Conservation (phyloP, 768 basidiomycete genomes). For the Podaxis sp. region DNA sequence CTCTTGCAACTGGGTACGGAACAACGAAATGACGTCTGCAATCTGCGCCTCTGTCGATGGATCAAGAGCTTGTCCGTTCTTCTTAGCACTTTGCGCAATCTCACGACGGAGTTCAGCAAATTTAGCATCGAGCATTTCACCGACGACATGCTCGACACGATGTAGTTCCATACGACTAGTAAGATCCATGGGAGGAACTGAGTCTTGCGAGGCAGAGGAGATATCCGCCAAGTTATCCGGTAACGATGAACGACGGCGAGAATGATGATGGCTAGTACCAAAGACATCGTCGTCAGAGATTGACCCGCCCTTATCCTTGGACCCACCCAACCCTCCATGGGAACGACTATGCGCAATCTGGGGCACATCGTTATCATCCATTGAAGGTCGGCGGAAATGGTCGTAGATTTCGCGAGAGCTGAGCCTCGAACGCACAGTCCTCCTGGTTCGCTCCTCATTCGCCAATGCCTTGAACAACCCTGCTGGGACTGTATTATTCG, state of each 20-base stretch:
- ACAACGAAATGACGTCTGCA: slow-evolving; percentile 63
- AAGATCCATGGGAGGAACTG: slow-evolving; percentile 44
- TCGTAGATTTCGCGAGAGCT: slow-evolving; percentile 75
- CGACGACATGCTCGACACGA: slow-evolving; percentile 60
- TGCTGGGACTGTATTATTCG: slow-evolving; percentile 74
- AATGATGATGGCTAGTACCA: slow-evolving; percentile 30
- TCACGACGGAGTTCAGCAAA: slow-evolving; percentile 51
- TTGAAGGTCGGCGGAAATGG: slow-evolving; percentile 64
- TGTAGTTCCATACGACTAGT: slow-evolving; percentile 59
- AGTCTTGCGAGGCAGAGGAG: slow-evolving; percentile 44
- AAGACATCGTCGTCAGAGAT: slow-evolving; percentile 36
- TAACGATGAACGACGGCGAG: slow-evolving; percentile 56
- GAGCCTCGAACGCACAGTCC: slow-evolving; percentile 73
- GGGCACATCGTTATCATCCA: slow-evolving; percentile 74
- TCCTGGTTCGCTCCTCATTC: slow-evolving; percentile 59
- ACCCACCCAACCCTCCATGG: slow-evolving; percentile 51
- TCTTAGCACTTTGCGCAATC: slow-evolving; percentile 27
- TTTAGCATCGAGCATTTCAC: slow-evolving; percentile 69
- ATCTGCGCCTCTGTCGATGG: slow-evolving; percentile 62
- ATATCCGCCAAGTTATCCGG: slow-evolving; percentile 52
- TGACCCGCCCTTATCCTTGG: slow-evolving; percentile 36
- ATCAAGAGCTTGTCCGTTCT: slow-evolving; percentile 29
- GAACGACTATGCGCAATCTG: slow-evolving; percentile 59
- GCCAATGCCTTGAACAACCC: slow-evolving; percentile 81
- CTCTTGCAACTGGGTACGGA: slow-evolving; percentile 67